Percentiles rank a stretch among this genome's conserved stretches.
Conservation (phyloP, 2,329 filamentous ascomycete genomes). For the Colletotrichum viniferum region DNA sequence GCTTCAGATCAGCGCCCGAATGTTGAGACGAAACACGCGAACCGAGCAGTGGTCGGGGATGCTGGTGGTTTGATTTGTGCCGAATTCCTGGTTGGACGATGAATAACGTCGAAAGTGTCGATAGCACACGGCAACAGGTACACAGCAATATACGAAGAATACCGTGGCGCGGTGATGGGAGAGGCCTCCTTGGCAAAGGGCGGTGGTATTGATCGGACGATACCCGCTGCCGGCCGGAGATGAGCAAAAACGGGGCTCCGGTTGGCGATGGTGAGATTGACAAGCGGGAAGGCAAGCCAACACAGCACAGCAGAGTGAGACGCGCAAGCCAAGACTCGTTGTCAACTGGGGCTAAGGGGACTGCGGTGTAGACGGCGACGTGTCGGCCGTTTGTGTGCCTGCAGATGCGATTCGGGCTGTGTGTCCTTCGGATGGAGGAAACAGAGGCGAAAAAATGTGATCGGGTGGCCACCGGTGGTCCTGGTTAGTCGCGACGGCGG, state of each 20-base stretch:
- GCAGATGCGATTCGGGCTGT: constrained; percentile 2
- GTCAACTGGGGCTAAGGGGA: neutral
- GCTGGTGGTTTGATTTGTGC: neutral
- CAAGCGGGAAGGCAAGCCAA: neutral
- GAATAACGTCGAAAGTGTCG: neutral
- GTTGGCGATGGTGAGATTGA: neutral
- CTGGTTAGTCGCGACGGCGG: neutral
- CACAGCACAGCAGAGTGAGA: neutral
- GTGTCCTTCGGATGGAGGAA: neutral
- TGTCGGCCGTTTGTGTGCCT: neutral
- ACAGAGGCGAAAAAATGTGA: neutral
- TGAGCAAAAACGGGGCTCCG: neutral
- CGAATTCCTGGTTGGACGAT: neutral
- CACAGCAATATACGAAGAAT: neutral
- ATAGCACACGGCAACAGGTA: neutral
- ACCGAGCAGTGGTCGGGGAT: constrained; percentile 14
- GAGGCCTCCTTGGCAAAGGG: constrained; percentile 10
- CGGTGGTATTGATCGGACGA: neutral
- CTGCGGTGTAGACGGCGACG: neutral
- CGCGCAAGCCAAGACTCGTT: constrained; percentile 2
- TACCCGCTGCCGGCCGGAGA: neutral
- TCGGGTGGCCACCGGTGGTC: neutral
- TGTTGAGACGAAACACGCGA: constrained; percentile 20
- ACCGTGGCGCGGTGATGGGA: neutral
- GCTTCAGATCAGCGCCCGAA: constrained; percentile 13